phyloP scores from a whole-genome alignment of 1,284 basidiomycete genomes.

The Irpex rosettiformis region DNA sequence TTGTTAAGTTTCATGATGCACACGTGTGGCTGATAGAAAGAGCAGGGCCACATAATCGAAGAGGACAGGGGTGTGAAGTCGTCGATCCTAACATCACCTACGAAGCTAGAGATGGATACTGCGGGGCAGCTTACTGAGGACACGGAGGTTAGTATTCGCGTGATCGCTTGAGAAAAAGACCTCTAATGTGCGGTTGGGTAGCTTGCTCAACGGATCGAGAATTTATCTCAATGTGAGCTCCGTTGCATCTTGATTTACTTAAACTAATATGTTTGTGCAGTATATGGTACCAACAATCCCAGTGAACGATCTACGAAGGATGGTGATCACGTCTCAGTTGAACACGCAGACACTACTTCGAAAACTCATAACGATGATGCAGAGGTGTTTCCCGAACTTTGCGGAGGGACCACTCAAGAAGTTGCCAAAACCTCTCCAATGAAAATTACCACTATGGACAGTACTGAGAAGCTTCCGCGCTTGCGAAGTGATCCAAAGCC shows the following conservation, averaged over 20 bases:
- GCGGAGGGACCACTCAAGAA: not conserved
- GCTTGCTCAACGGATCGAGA: slow-evolving; percentile 16
- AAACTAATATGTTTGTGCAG: slow-evolving; percentile 10
- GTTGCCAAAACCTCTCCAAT: no score
- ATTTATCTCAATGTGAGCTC: slow-evolving; percentile 14
- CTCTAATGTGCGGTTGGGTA: slow-evolving; percentile 8
- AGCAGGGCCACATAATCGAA: slow-evolving; percentile 5
- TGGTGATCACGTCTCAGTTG: not conserved
- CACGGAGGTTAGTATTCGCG: slow-evolving; percentile 8
- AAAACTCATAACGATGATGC: not conserved
- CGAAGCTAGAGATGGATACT: slow-evolving; percentile 15
- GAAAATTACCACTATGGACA: no score
- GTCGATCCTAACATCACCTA: slow-evolving; percentile 6
- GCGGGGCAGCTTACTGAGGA: slow-evolving; percentile 11
- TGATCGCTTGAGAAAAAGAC: not conserved
- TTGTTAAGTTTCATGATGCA: not conserved
- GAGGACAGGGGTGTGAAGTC: slow-evolving; percentile 5
- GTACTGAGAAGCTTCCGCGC: no score
- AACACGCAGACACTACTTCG: not conserved
- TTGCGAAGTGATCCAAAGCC: no score
- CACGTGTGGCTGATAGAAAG: not conserved
- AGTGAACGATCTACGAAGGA: slow-evolving; percentile 16
- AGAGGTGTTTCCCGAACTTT: no score
- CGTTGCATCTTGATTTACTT: not conserved
- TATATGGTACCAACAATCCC: slow-evolving; percentile 24